These are phyloP conservation scores for Plasmodium vinckei DNA, from an alignment of 169 alveolate genomes.

Conservation along the genomic window DNA sequence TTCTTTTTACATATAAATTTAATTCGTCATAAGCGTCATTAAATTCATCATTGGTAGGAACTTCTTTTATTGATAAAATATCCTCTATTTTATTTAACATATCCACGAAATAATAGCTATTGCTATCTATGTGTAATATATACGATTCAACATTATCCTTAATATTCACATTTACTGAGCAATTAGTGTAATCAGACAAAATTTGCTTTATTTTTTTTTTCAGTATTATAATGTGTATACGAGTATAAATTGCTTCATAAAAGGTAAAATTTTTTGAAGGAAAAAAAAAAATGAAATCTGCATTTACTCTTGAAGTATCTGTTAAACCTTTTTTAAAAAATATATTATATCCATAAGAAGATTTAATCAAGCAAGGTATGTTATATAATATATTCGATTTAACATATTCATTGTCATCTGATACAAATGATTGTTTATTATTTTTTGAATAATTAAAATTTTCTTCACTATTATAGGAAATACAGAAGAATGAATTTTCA, in stretches of 20 bases:
- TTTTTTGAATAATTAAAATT: slow-evolving; percentile 52
- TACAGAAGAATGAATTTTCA: slow-evolving; percentile 59
- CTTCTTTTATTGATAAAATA: slow-evolving; percentile 35
- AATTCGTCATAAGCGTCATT: slow-evolving; percentile 62
- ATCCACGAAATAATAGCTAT: slow-evolving; percentile 55
- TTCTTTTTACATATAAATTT: slow-evolving; percentile 21
- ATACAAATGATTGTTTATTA: slow-evolving; percentile 36
- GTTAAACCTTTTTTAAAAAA: slow-evolving; percentile 72
- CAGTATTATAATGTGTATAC: slow-evolving; percentile 56
- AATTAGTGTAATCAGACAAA: slow-evolving; percentile 49
- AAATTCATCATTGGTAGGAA: slow-evolving; percentile 59
- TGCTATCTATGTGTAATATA: slow-evolving; percentile 36
- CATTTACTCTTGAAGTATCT: slow-evolving; percentile 34
- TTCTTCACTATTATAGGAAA: slow-evolving; percentile 47
- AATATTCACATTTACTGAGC: slow-evolving; percentile 58
- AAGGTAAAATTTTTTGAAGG: slow-evolving; percentile 69
- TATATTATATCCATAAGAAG: slow-evolving; percentile 70
- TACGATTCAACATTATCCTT: slow-evolving; percentile 31
- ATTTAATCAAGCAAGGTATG: slow-evolving; percentile 72
- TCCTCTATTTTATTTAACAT: slow-evolving; percentile 35
- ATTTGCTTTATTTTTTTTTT: slow-evolving; percentile 28
- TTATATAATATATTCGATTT: slow-evolving; percentile 36
- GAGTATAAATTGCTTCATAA: slow-evolving; percentile 67
- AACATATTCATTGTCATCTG: slow-evolving; percentile 37
- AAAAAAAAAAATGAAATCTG: slow-evolving; percentile 70